Percentiles rank a stretch among this genome's conserved stretches.
Evolutionary conservation across 371 early-diverging fungal genomes (phyloP).

Genomic region (Apophysomyces elegans): DNA sequence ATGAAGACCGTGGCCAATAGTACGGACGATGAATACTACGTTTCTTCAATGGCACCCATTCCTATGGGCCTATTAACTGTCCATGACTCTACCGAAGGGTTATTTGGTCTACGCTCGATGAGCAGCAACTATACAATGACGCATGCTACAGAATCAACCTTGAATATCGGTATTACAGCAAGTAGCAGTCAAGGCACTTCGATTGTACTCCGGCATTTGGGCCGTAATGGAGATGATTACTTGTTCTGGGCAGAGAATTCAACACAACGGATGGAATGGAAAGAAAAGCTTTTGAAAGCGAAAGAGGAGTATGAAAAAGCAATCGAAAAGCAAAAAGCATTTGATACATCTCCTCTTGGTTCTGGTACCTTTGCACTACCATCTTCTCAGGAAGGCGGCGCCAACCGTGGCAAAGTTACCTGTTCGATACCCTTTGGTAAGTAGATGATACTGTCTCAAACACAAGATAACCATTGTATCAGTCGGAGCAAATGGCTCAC

Average conservation of each 20-base stretch:
- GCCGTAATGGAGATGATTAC: constrained; percentile 72
- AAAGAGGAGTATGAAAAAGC: constrained; percentile 50
- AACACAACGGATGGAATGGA: constrained; percentile 82
- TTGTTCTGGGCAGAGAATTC: constrained; percentile 73
- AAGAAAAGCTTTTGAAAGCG: constrained; percentile 79
- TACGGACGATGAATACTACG: constrained; percentile 50
- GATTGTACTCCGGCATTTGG: constrained; percentile 62
- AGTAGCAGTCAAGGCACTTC: constrained; percentile 39
- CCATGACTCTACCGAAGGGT: constrained; percentile 54
- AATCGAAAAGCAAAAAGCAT: constrained; percentile 54
- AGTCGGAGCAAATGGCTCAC: constrained; percentile 54
- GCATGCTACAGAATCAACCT: constrained; percentile 5
- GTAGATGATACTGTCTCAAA: background rate
- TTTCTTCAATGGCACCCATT: constrained; percentile 61
- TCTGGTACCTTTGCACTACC: constrained; percentile 47
- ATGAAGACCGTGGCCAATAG: constrained; percentile 51
- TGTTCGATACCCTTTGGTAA: constrained; percentile 72
- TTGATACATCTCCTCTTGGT: constrained; percentile 43
- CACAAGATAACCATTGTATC: background rate
- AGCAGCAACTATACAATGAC: constrained; percentile 12
- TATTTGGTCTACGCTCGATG: constrained; percentile 19
- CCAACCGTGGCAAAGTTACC: constrained; percentile 60
- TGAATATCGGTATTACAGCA: background rate
- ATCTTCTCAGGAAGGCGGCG: constrained; percentile 14
- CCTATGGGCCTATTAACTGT: constrained; percentile 64